phyloP scores from a whole-genome alignment of 768 basidiomycete genomes.

The Panellus pusillus region DNA sequence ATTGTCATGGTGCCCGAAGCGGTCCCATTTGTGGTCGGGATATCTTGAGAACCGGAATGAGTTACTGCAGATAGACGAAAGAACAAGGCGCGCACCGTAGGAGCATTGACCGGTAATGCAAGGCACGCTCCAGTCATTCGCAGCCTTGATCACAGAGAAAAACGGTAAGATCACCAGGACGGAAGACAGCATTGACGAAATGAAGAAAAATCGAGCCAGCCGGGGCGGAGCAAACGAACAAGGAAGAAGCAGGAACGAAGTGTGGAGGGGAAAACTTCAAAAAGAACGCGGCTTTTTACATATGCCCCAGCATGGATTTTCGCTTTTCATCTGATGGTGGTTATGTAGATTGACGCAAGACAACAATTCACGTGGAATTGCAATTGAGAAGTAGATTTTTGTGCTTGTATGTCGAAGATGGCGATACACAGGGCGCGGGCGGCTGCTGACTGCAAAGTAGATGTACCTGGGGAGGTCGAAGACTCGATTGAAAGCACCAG shows the following conservation, averaged over 20 bases:
- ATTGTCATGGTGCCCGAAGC: constrained; percentile 17
- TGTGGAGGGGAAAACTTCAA: no score
- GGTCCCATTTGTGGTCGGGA: constrained; percentile 11
- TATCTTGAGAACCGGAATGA: constrained; percentile 5
- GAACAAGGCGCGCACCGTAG: constrained; percentile 6
- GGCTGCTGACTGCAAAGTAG: no score
- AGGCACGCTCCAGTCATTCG: constrained; percentile 13
- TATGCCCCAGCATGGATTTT: no score
- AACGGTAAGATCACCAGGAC: constrained; percentile 3
- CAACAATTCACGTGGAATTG: no score
- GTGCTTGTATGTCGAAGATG: no score
- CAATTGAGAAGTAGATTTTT: no score
- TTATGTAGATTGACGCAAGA: no score
- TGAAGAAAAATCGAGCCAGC: constrained; percentile 5
- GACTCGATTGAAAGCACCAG: background rate
- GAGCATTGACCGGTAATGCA: constrained; percentile 19
- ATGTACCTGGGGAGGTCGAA: no score
- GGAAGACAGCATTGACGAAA: constrained; percentile 10
- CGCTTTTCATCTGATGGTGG: no score
- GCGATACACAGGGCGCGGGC: no score
- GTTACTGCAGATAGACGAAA: no score
- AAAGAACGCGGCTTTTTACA: no score
- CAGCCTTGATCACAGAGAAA: constrained; percentile 2
- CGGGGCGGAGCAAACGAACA: constrained; percentile 4
- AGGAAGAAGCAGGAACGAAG: background rate